A percentile compares a stretch with the other conserved stretches of the same genome.
These are phyloP conservation scores for Pseudognaphalium luteoalbum DNA, from an alignment of 129 eudicot species.

Conservation along the genomic window DNA sequence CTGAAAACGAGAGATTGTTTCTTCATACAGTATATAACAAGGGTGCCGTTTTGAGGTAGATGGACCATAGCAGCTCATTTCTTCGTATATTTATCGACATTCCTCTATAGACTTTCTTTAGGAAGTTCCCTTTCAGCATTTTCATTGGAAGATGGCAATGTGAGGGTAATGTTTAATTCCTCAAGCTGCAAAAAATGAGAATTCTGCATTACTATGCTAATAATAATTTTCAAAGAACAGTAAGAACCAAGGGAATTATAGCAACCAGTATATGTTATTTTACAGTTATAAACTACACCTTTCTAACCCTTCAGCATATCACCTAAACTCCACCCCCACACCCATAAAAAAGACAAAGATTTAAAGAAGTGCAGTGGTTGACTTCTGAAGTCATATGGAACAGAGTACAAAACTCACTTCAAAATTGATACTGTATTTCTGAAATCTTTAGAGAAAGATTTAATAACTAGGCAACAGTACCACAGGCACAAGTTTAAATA, in stretches of 20 bases:
- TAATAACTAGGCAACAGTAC: neutral
- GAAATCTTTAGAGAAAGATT: neutral
- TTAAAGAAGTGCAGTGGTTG: neutral
- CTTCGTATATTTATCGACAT: constrained; percentile 14
- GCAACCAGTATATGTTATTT: constrained; percentile 13
- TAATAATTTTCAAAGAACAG: neutral
- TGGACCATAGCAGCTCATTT: constrained; percentile 22
- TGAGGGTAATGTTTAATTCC: constrained; percentile 42
- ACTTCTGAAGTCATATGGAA: constrained; percentile 16
- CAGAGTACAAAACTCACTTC: neutral
- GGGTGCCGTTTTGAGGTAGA: constrained; percentile 18
- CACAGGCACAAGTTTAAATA: neutral
- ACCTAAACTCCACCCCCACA: constrained; percentile 11
- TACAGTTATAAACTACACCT: constrained; percentile 13
- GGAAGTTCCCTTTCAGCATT: constrained; percentile 37
- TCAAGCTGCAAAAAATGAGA: constrained; percentile 51
- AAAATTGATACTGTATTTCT: neutral
- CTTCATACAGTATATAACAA: neutral
- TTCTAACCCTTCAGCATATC: constrained; percentile 4
- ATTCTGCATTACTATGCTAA: neutral
- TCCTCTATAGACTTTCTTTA: constrained; percentile 32
- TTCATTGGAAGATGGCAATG: constrained; percentile 43
- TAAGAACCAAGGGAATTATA: neutral
- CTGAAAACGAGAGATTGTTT: neutral
- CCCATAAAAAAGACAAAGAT: neutral